Conservation (phyloP, 257 asterid genomes). For the Salvia miltiorrhiza region DNA sequence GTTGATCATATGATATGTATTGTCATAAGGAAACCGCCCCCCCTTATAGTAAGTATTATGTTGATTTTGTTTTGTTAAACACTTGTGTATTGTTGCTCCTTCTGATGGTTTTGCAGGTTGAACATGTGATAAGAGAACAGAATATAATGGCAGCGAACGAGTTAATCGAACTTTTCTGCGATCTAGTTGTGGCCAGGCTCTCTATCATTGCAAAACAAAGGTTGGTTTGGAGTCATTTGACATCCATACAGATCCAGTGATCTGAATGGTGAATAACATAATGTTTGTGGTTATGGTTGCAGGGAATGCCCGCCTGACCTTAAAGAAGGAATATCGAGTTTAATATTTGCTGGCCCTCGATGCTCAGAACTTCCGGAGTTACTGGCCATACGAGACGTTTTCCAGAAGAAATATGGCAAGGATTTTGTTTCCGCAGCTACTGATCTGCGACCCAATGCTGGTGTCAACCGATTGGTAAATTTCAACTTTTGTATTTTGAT, state of each 20-base stretch:
- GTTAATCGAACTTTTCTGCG: conserved; percentile 93
- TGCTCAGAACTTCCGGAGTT: conserved; percentile 96
- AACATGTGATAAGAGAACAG: conserved; percentile 93
- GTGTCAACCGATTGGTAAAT: conserved; percentile 79
- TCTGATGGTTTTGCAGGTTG: conserved; percentile 52
- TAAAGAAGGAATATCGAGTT: conserved; percentile 92
- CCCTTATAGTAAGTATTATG: too few relatives aligned
- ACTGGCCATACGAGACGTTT: conserved; percentile 58
- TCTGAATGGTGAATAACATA: neutral
- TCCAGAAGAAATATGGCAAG: conserved; percentile 82
- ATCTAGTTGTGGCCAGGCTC: conserved; percentile 77
- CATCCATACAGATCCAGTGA: neutral
- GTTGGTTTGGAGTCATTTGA: conserved; percentile 26
- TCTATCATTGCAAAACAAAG: conserved; percentile 84
- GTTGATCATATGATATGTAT: too few relatives aligned
- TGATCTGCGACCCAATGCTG: conserved; percentile 92
- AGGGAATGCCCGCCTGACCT: conserved; percentile 97
- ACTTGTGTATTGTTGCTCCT: neutral
- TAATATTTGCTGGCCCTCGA: conserved; percentile 91
- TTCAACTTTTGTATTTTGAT: neutral
- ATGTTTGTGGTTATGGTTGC: conserved; percentile 22
- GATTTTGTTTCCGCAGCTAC: conserved; percentile 94
- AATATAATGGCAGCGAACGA: conserved; percentile 91
- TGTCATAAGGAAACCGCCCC: too few relatives aligned
- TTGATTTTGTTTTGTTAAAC: too few relatives aligned